Percentiles rank a stretch among this genome's conserved stretches.
Evolutionary conservation across 495 filamentous ascomycete genomes (phyloP).

Genomic region (Hypoxylon rickii): DNA sequence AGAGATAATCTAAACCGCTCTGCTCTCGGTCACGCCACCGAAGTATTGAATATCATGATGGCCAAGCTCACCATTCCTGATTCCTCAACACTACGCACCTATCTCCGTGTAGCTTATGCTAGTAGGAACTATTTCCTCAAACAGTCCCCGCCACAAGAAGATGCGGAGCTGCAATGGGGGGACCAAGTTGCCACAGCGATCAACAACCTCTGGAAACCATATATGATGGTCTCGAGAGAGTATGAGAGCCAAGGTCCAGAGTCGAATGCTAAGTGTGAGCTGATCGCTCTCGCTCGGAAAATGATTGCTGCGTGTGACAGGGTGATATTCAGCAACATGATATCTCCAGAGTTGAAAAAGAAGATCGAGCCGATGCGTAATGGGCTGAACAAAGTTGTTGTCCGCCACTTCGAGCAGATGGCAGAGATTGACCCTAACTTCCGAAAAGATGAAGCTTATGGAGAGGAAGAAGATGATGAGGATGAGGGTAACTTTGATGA

Average conservation of each 20-base stretch:
- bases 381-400: conserved; percentile 32
- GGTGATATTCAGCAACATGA: conserved; percentile 33
- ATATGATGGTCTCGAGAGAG: conserved; percentile 34
- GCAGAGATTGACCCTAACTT: conserved; percentile 8
- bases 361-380: conserved; percentile 33
- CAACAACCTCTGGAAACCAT: conserved; percentile 46
- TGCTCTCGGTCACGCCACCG: conserved; percentile 59
- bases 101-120: conserved; percentile 45
- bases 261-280: conserved; percentile 35
- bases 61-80: conserved; percentile 48
- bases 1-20: conserved; percentile 73
- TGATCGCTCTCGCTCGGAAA: conserved; percentile 45
- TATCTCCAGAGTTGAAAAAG: conserved; percentile 10
- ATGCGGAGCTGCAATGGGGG: conserved; percentile 35
- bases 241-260: conserved; percentile 23
- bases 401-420: conserved; percentile 24
- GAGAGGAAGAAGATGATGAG: conserved; percentile 6
- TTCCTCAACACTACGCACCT: conserved; percentile 43
- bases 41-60: conserved; percentile 62
- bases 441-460: not conserved
- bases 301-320: conserved; percentile 48
- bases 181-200: conserved; percentile 43
- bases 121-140: conserved; percentile 32
- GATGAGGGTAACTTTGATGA: conserved; percentile 5
- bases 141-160: conserved; percentile 6